Evolutionary conservation across 805 yeast species (phyloP), one percentile per base, ranked within the genome.

Genomic region (Metschnikowia arizonensis): DNA sequence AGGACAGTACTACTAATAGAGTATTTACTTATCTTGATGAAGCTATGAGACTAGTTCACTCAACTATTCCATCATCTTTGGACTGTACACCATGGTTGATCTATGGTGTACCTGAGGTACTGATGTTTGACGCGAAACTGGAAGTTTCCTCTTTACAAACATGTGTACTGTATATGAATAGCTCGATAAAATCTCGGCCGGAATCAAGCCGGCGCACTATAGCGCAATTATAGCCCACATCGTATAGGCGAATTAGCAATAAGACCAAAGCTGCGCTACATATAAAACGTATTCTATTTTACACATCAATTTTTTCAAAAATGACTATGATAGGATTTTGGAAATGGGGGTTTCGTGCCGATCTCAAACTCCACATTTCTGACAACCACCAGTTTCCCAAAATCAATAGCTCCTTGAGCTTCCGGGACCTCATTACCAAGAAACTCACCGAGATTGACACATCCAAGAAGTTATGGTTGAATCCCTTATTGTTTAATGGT

Each of bases 401-500:
- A 15, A 33, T 53, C 24, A 30, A 26, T 18, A 41, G 35, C 14
- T 37, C 45, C 15, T 29, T 33, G 33, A 48, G 47, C 7, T 45
- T 53, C 15, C 33, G 42, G 21, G 52, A 51, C 6, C 41, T 53
- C 38, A 42, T 60, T 35, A 28, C 35, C 24, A 29, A 40, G 10
- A 44, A 46, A 14, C 44, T 62, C 17, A 52, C 61, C 14, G 49
- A 58, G 17, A 44, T 66, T 14, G 65, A 55, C 46, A 53, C 61
- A 2, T 26, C 47, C 17, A 53, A 58, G 32, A 72, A 71, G 54
- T 74, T 83, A 53, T 65, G 78, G 61, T 67, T 83, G 59, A 76
- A 79, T 50, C 93, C 93, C 6, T 63, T 76, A 3, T 61, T 84
- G 24, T 79, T 79, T 61, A 81, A 81, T 48, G 96, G 96, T 19